Evolutionary conservation across 78 protist species (phyloP), one percentile per base, ranked within the genome.

Genomic region (Dictyostelium firmibasis): DNA sequence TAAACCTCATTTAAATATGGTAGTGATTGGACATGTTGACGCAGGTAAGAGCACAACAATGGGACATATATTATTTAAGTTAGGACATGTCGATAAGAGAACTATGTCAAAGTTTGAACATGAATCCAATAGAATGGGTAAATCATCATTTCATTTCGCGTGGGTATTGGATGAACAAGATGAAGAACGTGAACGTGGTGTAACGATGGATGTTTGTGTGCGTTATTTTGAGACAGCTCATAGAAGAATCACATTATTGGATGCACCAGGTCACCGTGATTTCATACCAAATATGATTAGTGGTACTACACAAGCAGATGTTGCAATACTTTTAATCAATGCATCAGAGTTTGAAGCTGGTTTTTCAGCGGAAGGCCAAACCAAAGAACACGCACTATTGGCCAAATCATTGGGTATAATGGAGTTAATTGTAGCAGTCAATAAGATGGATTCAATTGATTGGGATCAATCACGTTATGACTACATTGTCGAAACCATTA

Each of bases 221-320:
- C 74, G 93, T 38, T 33, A 41, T 41, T 97, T 98, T 72, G 96
- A 95, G 50, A 97, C 99, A 16, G 77, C 29, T 3, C 60, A 83
- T 57, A 1, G 92, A 29, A 57, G 33, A n/a, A 86, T 99, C 33
- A 97, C 99, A n/a, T 76, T 99, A 23, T 84, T 99, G 31, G 99
- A 99, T 62, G 99, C 99, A 8, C 99, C 99, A 29, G 99, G 99
- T 10, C 99, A 99, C 86, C 47, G 97, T 2, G 99, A 99, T 70
- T 99, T 98, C 76, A 96, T 99, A 2, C 98, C 98, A 18, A 97
- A 97, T 85, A 98, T 98, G 99, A 98, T 98, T 50, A 69, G 97
- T 8, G 99, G 99, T 31, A 98, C 99, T 1, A 77, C 98, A 5
- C 99, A 98, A 72, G 99, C 99, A 20, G 99, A 99, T 33, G 98